Conservation (phyloP, 2,329 filamentous ascomycete species). For the Trichoderma atrobrunneum region DNA sequence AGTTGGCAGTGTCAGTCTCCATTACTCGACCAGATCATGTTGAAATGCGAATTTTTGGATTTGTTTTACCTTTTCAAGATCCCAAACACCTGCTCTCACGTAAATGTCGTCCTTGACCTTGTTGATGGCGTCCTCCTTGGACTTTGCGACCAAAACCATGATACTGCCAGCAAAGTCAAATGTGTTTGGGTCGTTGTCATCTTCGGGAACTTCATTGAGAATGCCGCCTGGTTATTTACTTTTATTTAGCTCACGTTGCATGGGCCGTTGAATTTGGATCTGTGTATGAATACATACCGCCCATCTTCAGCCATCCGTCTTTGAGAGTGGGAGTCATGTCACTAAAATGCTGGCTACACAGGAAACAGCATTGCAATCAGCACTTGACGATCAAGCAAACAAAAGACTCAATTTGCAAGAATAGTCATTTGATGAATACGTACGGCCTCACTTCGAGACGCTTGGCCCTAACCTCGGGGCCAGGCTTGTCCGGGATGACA, state of each 20-base stretch:
- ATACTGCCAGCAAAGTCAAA: slow-evolving; percentile 73
- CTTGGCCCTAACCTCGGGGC: slow-evolving; percentile 57
- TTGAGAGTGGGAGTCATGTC: slow-evolving; percentile 52
- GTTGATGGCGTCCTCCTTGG: slow-evolving; percentile 66
- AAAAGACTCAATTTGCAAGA: background rate
- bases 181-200: slow-evolving; percentile 50
- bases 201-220: slow-evolving; percentile 62
- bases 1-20: background rate
- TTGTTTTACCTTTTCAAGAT: slow-evolving; percentile 61
- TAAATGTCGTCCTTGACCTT: slow-evolving; percentile 72
- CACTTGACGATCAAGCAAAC: background rate
- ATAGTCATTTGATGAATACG: slow-evolving; percentile 28
- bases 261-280: background rate
- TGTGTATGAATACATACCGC: slow-evolving; percentile 50
- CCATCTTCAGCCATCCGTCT: slow-evolving; percentile 59
- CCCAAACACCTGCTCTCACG: slow-evolving; percentile 71
- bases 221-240: slow-evolving; percentile 57
- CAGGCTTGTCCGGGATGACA: slow-evolving; percentile 65
- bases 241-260: background rate
- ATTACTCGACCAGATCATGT: background rate
- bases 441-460: slow-evolving; percentile 60
- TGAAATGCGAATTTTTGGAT: slow-evolving; percentile 22
- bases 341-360: slow-evolving; percentile 49
- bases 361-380: background rate
- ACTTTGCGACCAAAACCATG: slow-evolving; percentile 64